A percentile compares a stretch with the other conserved stretches of the same genome.
Evolutionary conservation across 768 basidiomycete species (phyloP).

Genomic region (Kwoniella bestiolae): DNA sequence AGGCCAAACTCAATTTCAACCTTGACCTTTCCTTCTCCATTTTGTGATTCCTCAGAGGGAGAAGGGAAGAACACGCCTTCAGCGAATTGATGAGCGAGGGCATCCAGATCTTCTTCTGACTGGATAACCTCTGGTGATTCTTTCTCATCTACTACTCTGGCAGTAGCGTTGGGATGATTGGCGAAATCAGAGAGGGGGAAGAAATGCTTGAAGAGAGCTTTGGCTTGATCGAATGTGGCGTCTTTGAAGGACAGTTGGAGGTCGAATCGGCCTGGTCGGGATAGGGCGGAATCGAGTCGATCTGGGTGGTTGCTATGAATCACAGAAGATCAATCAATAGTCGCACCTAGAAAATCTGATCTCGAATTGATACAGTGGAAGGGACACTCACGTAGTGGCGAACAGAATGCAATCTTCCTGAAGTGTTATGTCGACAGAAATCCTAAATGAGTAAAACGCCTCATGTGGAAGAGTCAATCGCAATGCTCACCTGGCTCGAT

Average conservation of each 20-base stretch:
- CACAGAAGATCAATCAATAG: not conserved
- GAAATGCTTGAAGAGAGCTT: slow-evolving; percentile 53
- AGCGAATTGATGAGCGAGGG: slow-evolving; percentile 20
- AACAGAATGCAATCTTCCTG: slow-evolving; percentile 83
- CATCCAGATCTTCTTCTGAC: slow-evolving; percentile 15
- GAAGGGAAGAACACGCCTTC: slow-evolving; percentile 1
- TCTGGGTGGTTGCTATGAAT: slow-evolving; percentile 81
- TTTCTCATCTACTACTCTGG: not conserved
- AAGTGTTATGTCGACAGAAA: too few relatives aligned
- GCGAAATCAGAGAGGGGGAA: slow-evolving; percentile 40
- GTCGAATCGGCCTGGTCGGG: slow-evolving; percentile 81
- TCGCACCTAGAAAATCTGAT: not conserved
- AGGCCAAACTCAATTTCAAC: slow-evolving; percentile 1
- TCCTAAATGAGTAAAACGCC: too few relatives aligned
- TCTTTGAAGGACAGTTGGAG: slow-evolving; percentile 86
- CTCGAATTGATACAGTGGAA: not conserved
- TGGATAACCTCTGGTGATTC: slow-evolving; percentile 15
- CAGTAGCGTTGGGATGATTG: not conserved
- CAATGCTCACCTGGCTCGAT: slow-evolving; percentile 54
- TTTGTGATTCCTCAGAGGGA: not conserved
- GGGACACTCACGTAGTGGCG: slow-evolving; percentile 66
- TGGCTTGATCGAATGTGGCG: slow-evolving; percentile 69
- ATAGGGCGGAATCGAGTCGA: slow-evolving; percentile 83
- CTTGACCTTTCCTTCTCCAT: not conserved
- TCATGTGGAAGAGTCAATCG: too few relatives aligned